phyloP scores from a whole-genome alignment of 352 stramenopile species.

The Phytopythium kandeliae region DNA sequence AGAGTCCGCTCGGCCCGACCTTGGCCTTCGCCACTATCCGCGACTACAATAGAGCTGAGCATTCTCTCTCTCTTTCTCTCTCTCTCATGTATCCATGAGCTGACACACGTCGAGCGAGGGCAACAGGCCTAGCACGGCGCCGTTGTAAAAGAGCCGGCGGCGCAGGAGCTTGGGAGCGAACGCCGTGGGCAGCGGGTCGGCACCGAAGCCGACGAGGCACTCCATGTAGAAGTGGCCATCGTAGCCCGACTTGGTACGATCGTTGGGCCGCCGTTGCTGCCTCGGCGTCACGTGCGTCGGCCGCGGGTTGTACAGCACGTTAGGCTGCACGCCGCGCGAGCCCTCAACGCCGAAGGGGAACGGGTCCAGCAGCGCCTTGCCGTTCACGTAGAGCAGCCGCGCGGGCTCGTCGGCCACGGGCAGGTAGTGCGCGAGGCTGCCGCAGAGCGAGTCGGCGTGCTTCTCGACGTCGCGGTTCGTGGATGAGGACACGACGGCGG shows the following conservation, averaged over 20 bases:
- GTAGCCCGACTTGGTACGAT: constrained; percentile 7
- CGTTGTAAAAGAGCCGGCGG: constrained; percentile 24
- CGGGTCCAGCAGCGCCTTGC: constrained; percentile 28
- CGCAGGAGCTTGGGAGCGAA: constrained; percentile 32
- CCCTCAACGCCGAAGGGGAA: constrained; percentile 17
- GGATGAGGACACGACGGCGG: constrained; percentile 27
- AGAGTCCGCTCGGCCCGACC: no score
- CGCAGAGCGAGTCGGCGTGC: constrained; percentile 28
- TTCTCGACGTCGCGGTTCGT: constrained; percentile 28
- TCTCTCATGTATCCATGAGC: not conserved
- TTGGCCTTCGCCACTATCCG: not conserved
- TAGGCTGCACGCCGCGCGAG: constrained; percentile 11
- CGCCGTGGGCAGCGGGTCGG: constrained; percentile 22
- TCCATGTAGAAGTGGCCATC: constrained; percentile 15
- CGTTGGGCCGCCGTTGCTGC: constrained; percentile 17
- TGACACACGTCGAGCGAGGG: not conserved
- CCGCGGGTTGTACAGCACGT: constrained; percentile 38
- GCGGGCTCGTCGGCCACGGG: constrained; percentile 9
- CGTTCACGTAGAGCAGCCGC: constrained; percentile 35
- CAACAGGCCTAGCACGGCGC: not conserved
- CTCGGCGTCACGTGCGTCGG: constrained; percentile 50
- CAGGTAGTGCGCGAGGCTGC: constrained; percentile 32
- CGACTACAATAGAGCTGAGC: no score
- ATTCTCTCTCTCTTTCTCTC: not conserved
- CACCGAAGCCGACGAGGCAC: constrained; percentile 42